phyloP scores from a whole-genome alignment of 345 rosid species.

The Pseudoturritis turrita region DNA sequence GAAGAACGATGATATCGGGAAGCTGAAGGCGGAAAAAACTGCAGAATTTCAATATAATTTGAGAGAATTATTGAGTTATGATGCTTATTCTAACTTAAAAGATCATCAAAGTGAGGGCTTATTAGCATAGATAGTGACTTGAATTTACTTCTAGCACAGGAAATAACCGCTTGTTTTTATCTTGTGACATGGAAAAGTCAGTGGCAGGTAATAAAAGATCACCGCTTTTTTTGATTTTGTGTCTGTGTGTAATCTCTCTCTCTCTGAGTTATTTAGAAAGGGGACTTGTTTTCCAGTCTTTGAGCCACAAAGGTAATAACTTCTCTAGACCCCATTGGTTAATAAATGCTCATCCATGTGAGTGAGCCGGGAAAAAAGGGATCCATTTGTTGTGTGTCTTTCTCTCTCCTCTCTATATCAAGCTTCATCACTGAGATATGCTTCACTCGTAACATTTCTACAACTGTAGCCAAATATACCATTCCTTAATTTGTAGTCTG shows the following conservation, averaged over 20 bases:
- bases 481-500: background rate
- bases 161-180: slow-evolving; percentile 10
- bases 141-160: slow-evolving; percentile 22
- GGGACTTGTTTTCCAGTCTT: slow-evolving; percentile 29
- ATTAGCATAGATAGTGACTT: slow-evolving; percentile 8
- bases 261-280: background rate
- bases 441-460: slow-evolving; percentile 16
- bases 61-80: background rate
- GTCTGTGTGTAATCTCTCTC: background rate
- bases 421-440: slow-evolving; percentile 18
- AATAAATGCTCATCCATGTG: slow-evolving; percentile 36
- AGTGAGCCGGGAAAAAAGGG: slow-evolving; percentile 25
- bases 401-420: slow-evolving; percentile 24
- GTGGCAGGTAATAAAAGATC: slow-evolving; percentile 25
- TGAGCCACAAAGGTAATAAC: slow-evolving; percentile 32
- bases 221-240: background rate
- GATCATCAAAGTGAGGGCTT: slow-evolving; percentile 18
- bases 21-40: background rate
- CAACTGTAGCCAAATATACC: slow-evolving; percentile 11
- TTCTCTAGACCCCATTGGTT: slow-evolving; percentile 29
- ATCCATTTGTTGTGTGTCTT: slow-evolving; percentile 17
- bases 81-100: background rate
- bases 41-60: background rate
- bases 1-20: background rate
- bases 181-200: slow-evolving; percentile 20